Conservation (phyloP, 1,284 basidiomycete genomes). For the Gymnopus androsaceus region DNA sequence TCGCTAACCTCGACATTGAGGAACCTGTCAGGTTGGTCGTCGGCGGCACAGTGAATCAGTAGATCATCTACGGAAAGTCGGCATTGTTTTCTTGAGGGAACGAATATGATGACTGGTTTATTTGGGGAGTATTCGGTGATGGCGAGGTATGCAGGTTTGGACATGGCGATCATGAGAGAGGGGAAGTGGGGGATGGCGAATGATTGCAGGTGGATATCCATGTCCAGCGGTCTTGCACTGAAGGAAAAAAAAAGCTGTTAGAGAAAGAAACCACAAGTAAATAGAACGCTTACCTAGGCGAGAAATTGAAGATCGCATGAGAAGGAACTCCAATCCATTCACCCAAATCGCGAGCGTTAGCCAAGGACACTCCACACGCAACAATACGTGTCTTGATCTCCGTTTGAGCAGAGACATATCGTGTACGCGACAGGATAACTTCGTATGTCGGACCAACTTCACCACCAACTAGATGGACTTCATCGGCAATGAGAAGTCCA, state of each 20-base stretch:
- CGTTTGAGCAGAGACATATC: constrained; percentile 96
- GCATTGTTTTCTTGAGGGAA: constrained; percentile 93
- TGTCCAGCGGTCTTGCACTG: constrained; percentile 90
- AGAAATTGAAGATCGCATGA: constrained; percentile 97
- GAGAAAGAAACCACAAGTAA: neutral
- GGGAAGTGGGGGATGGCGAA: constrained; percentile 98
- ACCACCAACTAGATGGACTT: constrained; percentile 91
- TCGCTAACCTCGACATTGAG: constrained; percentile 87
- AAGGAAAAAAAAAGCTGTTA: constrained; percentile 8
- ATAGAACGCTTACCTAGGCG: constrained; percentile 66
- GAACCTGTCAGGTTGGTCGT: constrained; percentile 85
- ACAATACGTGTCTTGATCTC: constrained; percentile 90
- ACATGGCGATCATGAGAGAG: constrained; percentile 98
- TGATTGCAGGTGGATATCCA: constrained; percentile 96
- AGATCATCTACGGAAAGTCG: constrained; percentile 92
- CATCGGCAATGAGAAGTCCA: constrained; percentile 92
- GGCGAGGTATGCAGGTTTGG: constrained; percentile 95
- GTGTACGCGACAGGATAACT: constrained; percentile 90
- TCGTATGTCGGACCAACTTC: constrained; percentile 96
- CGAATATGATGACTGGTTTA: constrained; percentile 91
- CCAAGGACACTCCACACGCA: constrained; percentile 90
- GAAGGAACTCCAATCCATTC: constrained; percentile 97
- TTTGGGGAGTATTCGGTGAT: constrained; percentile 87
- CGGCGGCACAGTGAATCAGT: constrained; percentile 86
- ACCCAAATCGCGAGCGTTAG: constrained; percentile 94